These are phyloP conservation scores for Penicillium paxilli DNA, from an alignment of 495 filamentous ascomycete species.

Conservation along the genomic window DNA sequence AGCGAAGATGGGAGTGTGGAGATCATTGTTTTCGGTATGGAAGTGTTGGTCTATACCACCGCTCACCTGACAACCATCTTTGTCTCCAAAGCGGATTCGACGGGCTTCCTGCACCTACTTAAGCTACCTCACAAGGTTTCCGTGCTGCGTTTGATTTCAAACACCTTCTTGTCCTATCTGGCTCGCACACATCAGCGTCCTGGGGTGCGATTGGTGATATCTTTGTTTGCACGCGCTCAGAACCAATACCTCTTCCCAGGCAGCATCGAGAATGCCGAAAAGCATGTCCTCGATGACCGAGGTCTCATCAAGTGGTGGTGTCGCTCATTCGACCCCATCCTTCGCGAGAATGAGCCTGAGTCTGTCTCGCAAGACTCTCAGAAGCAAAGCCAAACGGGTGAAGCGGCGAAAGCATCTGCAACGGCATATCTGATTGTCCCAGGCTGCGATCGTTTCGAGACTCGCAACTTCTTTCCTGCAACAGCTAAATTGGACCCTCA, in stretches of 20 bases:
- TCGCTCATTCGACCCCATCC: constrained; percentile 73
- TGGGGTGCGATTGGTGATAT: constrained; percentile 75
- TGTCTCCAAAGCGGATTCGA: constrained; percentile 96
- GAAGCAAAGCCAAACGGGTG: constrained; percentile 41
- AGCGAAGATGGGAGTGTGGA: constrained; percentile 29
- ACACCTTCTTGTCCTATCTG: constrained; percentile 75
- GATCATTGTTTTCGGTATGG: constrained; percentile 67
- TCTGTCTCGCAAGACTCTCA: constrained; percentile 34
- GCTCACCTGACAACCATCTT: constrained; percentile 82
- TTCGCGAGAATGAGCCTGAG: constrained; percentile 49
- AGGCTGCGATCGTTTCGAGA: constrained; percentile 77
- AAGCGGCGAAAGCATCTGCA: constrained; percentile 40
- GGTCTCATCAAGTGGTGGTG: constrained; percentile 96
- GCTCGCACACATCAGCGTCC: constrained; percentile 63
- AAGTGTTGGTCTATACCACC: constrained; percentile 67
- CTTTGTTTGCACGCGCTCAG: constrained; percentile 89
- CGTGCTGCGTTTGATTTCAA: constrained; percentile 67
- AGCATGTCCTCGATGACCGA: constrained; percentile 92
- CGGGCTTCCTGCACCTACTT: constrained; percentile 75
- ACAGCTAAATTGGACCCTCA: constrained; percentile 40
- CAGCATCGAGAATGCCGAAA: constrained; percentile 78
- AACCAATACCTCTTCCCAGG: constrained; percentile 94
- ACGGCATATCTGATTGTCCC: constrained; percentile 84
- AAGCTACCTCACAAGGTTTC: constrained; percentile 63
- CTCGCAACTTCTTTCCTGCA: constrained; percentile 58